Evolutionary conservation across 768 basidiomycete genomes (phyloP).

Genomic region (Lentinula guzmanii): DNA sequence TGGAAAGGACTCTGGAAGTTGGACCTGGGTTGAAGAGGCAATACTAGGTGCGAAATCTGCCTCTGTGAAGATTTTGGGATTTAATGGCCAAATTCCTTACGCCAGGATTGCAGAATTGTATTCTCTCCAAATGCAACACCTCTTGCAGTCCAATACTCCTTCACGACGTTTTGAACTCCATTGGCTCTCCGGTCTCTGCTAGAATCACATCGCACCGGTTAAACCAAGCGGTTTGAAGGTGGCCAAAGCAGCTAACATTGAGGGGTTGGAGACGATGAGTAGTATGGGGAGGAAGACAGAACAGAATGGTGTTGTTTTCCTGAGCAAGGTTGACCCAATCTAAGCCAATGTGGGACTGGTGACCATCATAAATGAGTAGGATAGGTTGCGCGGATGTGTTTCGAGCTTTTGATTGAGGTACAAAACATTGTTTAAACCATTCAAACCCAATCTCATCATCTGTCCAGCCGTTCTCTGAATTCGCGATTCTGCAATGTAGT

Average conservation of each 20-base stretch:
- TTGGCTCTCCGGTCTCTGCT: constrained; percentile 13
- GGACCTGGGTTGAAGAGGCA: background rate
- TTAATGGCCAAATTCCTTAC: constrained; percentile 15
- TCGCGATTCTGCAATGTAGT: constrained; percentile 20
- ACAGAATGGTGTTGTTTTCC: constrained; percentile 18
- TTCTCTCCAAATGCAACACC: constrained; percentile 7
- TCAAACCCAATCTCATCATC: constrained; percentile 22
- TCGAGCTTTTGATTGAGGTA: constrained; percentile 25
- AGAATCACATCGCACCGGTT: constrained; percentile 7
- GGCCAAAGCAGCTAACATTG: constrained; percentile 26
- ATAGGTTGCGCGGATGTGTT: constrained; percentile 23
- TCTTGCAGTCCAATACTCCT: constrained; percentile 14
- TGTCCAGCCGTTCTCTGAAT: constrained; percentile 36
- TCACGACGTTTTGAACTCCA: constrained; percentile 14
- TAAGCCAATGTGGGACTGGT: constrained; percentile 30
- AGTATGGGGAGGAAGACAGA: constrained; percentile 23
- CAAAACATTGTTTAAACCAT: constrained; percentile 17
- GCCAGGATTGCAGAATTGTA: constrained; percentile 13
- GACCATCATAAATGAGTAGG: constrained; percentile 37
- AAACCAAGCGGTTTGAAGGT: constrained; percentile 18
- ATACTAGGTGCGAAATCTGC: constrained; percentile 15
- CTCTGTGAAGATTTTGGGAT: constrained; percentile 13
- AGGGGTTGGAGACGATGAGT: constrained; percentile 28
- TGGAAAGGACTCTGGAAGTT: background rate
- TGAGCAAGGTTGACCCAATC: constrained; percentile 20